phyloP scores from a whole-genome alignment of 345 rosid genomes.

The Angophora floribunda region DNA sequence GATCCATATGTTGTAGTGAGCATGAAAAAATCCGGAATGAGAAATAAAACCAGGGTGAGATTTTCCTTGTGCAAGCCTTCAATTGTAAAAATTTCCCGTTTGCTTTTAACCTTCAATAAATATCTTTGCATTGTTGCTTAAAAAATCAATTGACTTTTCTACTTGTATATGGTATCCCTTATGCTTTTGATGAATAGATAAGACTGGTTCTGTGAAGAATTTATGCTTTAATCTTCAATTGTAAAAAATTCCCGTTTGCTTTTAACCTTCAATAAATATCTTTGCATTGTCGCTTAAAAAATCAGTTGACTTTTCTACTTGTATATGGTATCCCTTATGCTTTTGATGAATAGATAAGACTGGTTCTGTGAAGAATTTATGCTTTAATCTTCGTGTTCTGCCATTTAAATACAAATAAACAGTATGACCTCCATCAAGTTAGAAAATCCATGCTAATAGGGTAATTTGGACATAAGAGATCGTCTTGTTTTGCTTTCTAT shows the following conservation, averaged over 20 bases:
- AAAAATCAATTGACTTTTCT: not conserved
- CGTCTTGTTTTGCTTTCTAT: not conserved
- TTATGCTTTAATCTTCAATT: not conserved
- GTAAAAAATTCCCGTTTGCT: not conserved
- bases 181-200: not conserved
- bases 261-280: not conserved
- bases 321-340: not conserved
- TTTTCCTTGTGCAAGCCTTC: not conserved
- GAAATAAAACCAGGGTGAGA: conserved; percentile 42
- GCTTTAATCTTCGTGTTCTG: not conserved
- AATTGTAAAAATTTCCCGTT: not conserved
- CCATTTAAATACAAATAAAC: not conserved
- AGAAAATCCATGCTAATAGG: not conserved
- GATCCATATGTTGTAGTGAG: conserved; percentile 85
- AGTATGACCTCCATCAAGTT: not conserved
- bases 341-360: not conserved
- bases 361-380: not conserved
- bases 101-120: not conserved
- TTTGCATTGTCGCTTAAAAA: not conserved
- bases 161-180: not conserved
- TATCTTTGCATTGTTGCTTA: not conserved
- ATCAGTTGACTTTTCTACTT: not conserved
- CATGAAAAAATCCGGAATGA: conserved; percentile 79
- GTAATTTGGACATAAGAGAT: not conserved
- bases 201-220: not conserved